phyloP scores from a whole-genome alignment of 257 asterid species.

The Misopates orontium region DNA sequence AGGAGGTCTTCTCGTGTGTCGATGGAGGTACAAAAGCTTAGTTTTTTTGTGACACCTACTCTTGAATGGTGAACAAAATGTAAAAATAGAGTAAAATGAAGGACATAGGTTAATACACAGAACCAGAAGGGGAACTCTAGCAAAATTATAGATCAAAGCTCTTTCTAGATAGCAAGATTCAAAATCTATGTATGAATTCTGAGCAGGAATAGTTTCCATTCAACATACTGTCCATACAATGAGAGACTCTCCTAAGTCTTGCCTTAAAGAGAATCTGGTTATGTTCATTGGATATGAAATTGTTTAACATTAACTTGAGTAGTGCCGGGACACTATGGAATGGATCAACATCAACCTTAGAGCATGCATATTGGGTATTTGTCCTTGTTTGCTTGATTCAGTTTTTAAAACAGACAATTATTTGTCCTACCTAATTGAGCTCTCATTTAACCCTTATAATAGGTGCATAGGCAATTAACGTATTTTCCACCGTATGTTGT shows the following conservation, averaged over 20 bases:
- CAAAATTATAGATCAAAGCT: not conserved
- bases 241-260: not conserved
- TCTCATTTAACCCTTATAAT: too few relatives aligned
- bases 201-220: conserved; percentile 14
- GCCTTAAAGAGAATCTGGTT: not conserved
- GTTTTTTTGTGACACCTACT: not conserved
- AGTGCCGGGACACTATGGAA: too few relatives aligned
- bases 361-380: not conserved
- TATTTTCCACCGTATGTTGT: too few relatives aligned
- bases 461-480: too few relatives aligned
- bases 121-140: not conserved
- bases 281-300: not conserved
- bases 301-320: too few relatives aligned
- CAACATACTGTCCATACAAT: not conserved
- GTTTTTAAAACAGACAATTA: too few relatives aligned
- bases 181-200: not conserved
- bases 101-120: not conserved
- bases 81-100: not conserved
- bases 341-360: too few relatives aligned
- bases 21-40: conserved; percentile 53
- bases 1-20: conserved; percentile 63
- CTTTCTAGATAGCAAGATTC: not conserved
- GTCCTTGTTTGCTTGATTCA: too few relatives aligned
- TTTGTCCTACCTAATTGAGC: too few relatives aligned
- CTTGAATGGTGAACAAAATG: not conserved